phyloP scores from a whole-genome alignment of 176 grass and related monocot genomes.

The Avena eriantha region DNA sequence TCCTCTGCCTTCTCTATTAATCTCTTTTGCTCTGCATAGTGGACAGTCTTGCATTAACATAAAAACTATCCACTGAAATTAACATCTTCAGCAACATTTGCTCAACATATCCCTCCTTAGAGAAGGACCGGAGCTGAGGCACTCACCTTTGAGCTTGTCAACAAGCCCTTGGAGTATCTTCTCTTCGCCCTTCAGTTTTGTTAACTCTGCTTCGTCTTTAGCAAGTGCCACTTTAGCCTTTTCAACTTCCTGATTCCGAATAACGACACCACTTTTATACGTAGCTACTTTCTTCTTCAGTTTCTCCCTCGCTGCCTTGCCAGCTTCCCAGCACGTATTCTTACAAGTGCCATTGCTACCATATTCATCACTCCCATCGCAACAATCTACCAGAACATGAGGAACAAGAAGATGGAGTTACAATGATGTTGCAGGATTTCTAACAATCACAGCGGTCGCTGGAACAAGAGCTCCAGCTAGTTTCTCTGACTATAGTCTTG shows the following conservation, averaged over 20 bases:
- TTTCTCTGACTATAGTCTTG: neutral
- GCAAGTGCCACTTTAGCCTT: constrained; percentile 78
- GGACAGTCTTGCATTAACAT: constrained; percentile 15
- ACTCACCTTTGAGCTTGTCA: constrained; percentile 82
- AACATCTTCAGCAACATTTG: constrained; percentile 30
- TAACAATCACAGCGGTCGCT: neutral
- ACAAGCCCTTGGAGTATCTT: constrained; percentile 85
- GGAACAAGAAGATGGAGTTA: neutral
- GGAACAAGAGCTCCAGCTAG: neutral
- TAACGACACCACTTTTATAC: constrained; percentile 74
- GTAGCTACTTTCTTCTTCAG: constrained; percentile 88
- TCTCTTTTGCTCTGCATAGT: constrained; percentile 80
- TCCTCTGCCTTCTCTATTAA: constrained; percentile 92
- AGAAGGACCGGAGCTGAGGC: constrained; percentile 1
- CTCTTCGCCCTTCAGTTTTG: constrained; percentile 84
- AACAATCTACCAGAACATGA: constrained; percentile 70
- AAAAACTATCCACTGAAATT: neutral
- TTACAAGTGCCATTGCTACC: constrained; percentile 70
- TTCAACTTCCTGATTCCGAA: constrained; percentile 83
- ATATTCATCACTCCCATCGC: constrained; percentile 98
- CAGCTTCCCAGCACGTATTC: constrained; percentile 98
- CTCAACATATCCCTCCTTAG: neutral
- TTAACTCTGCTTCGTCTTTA: constrained; percentile 80
- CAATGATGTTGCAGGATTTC: neutral
- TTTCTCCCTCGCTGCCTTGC: constrained; percentile 85